phyloP scores from a whole-genome alignment of 805 yeast species.

The Candida incommunis region DNA sequence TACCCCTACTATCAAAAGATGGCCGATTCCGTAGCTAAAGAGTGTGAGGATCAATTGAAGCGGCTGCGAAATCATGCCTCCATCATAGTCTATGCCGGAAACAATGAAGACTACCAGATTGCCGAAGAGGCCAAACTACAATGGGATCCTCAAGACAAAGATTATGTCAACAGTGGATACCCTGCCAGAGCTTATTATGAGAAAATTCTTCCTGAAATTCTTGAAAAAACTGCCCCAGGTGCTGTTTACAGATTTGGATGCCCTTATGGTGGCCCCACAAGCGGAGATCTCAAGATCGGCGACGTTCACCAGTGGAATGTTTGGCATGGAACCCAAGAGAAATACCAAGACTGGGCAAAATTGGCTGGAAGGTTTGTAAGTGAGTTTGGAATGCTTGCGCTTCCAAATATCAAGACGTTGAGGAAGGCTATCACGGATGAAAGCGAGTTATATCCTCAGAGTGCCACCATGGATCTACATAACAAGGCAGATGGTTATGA shows the following conservation, averaged over 20 bases:
- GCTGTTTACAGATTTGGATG: constrained; percentile 34
- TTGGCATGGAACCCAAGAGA: constrained; percentile 39
- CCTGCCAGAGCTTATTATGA: constrained; percentile 34
- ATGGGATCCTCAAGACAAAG: constrained; percentile 13
- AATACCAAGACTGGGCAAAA: constrained; percentile 34
- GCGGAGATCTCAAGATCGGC: constrained; percentile 29
- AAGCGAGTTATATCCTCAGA: constrained; percentile 30
- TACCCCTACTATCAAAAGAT: constrained; percentile 32
- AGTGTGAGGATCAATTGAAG: constrained; percentile 26
- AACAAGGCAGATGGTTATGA: constrained; percentile 36
- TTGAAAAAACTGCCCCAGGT: constrained; percentile 14
- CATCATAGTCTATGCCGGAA: constrained; percentile 29
- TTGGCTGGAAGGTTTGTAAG: constrained; percentile 36
- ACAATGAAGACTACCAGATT: constrained; percentile 34
- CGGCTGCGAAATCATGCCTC: constrained; percentile 29
- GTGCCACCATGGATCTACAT: constrained; percentile 30
- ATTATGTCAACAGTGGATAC: constrained; percentile 13
- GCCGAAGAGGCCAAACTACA: constrained; percentile 25
- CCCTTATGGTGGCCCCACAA: constrained; percentile 31
- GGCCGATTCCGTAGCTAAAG: constrained; percentile 23
- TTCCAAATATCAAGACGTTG: constrained; percentile 27
- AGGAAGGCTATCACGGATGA: constrained; percentile 24
- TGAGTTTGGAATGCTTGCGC: constrained; percentile 41
- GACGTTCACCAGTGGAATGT: constrained; percentile 45
- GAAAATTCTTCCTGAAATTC: constrained; percentile 23